These are phyloP conservation scores for Acanthamoeba triangularis DNA, from an alignment of 208 protist species.

Conservation along the genomic window DNA sequence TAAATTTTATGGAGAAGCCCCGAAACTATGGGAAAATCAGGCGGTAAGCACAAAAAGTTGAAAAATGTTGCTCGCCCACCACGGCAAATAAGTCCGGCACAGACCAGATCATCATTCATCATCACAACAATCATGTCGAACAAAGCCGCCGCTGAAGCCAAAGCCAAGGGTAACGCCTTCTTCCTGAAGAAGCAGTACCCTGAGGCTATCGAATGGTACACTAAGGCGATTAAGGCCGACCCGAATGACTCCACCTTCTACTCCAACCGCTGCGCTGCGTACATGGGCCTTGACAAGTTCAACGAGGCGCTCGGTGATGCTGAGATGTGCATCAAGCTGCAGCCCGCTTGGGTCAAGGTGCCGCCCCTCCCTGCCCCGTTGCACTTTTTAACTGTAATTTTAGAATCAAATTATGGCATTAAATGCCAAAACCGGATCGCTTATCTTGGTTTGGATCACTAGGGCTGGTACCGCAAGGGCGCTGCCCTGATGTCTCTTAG, in stretches of 20 bases:
- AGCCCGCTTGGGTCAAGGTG: conserved; percentile 90
- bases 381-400: background rate
- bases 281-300: conserved; percentile 82
- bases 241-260: conserved; percentile 89
- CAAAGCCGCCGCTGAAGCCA: conserved; percentile 80
- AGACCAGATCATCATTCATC: background rate
- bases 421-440: background rate
- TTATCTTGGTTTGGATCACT: background rate
- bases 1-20: too few species aligned
- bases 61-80: background rate
- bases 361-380: background rate
- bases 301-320: conserved; percentile 88
- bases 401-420: background rate
- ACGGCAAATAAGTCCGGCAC: background rate
- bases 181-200: conserved; percentile 85
- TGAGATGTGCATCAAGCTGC: conserved; percentile 87
- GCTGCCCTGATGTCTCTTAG: conserved; percentile 83
- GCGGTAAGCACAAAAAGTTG: background rate
- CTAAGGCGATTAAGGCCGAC: conserved; percentile 88
- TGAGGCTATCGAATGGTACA: conserved; percentile 89
- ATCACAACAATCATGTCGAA: conserved; percentile 62
- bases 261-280: conserved; percentile 89
- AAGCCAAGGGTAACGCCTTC: conserved; percentile 87
- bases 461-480: conserved; percentile 86
- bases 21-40: background rate